Evolutionary conservation across 805 yeast species (phyloP), one percentile per base, ranked within the genome.

Genomic region (Candida nitratophila): DNA sequence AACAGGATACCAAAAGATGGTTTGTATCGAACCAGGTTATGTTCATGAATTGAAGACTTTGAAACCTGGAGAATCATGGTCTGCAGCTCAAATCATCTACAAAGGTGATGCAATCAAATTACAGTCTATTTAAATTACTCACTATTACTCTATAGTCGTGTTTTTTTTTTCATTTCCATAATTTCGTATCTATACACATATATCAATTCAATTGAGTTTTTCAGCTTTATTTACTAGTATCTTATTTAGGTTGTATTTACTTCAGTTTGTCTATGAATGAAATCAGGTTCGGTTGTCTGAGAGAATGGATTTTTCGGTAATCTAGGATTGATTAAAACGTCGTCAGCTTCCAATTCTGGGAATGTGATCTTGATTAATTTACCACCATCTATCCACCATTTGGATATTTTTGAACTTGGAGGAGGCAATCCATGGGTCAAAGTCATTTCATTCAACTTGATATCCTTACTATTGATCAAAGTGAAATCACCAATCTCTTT

Each of bases 301-400:
- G 68, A 63, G 55, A 89, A 88, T 20, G 98, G 98, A 57, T 93
- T 91, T 3, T 69, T 66, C 1, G 85, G 79, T 46, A 75, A 65
- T 11, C 67, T 62, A 0, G 96, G 95, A 55, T 93, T 93, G 37
- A 90, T 68, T 26, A 79, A 66, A 50, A 64, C 65, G 44, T 65
- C 67, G 11, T 60, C 57, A 10, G 33, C 30, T 19, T 56, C 58
- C 30, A 80, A 55, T 36, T 74, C 74, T 4, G 67, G 63, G 17
- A 85, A 69, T 9, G 59, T 59, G 2, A 91, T 83, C 56, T 83
- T 87, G 2, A 90, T 89, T 12, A 81, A 75, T 46, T 74, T 71
- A 0, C 93, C 91, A 11, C 81, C 82, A 14, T 83, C 82, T 16
- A 87, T 70, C 99, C 99, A 93, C 99, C 99, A 93, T 61, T 87